Evolutionary conservation across 768 basidiomycete genomes (phyloP).

Genomic region (Sarcomyxa edulis): DNA sequence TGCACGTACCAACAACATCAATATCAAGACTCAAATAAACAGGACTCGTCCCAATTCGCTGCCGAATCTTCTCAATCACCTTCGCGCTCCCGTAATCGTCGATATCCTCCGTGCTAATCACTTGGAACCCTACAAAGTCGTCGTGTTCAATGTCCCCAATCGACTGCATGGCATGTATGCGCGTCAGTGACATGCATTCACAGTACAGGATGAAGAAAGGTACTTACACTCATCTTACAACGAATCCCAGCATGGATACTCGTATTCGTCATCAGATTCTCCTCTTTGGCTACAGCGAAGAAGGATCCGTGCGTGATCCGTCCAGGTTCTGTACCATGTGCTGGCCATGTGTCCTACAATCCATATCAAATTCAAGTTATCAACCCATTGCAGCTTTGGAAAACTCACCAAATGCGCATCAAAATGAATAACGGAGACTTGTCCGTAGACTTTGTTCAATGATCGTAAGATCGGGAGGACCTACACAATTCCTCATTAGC

Average conservation of each 20-base stretch:
- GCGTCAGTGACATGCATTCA: slow-evolving; percentile 20
- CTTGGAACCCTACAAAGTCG: slow-evolving; percentile 51
- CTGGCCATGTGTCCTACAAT: slow-evolving; percentile 29
- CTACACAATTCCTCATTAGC: slow-evolving; percentile 35
- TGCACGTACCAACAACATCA: slow-evolving; percentile 46
- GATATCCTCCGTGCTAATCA: slow-evolving; percentile 60
- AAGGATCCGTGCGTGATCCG: slow-evolving; percentile 64
- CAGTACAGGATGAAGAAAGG: neutral
- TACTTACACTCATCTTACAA: slow-evolving; percentile 38
- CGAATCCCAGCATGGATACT: slow-evolving; percentile 72
- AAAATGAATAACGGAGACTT: slow-evolving; percentile 63
- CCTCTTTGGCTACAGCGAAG: slow-evolving; percentile 57
- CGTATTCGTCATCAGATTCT: slow-evolving; percentile 53
- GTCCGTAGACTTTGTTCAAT: slow-evolving; percentile 60
- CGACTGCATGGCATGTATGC: slow-evolving; percentile 26
- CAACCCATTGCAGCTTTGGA: slow-evolving; percentile 14
- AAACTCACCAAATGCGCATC: slow-evolving; percentile 42
- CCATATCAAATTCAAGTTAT: slow-evolving; percentile 51
- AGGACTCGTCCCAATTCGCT: slow-evolving; percentile 51
- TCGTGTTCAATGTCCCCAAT: slow-evolving; percentile 48
- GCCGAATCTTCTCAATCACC: slow-evolving; percentile 51
- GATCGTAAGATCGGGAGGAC: slow-evolving; percentile 71
- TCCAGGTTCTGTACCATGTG: slow-evolving; percentile 31
- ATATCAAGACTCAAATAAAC: slow-evolving; percentile 65
- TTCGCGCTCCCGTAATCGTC: slow-evolving; percentile 54